Base-by-base conservation (phyloP, 2,329 filamentous ascomycete genomes). In the Hymenoscyphus fraxineus region DNA sequence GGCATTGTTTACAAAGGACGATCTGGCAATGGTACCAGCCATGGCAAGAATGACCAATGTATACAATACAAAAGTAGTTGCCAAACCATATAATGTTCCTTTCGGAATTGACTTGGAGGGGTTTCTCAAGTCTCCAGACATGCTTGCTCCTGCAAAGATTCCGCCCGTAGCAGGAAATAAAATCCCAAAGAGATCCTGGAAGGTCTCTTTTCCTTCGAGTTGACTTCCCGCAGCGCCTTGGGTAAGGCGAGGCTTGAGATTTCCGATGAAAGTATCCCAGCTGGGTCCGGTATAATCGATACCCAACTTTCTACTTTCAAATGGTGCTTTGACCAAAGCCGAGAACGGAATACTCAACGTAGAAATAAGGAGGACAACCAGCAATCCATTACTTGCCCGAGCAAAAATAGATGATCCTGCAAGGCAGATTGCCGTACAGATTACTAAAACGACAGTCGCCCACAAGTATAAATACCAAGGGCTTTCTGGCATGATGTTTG, bases 41-140 rank as follows among this genome's bases (percentile, higher is more conserved):
- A 96, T 86, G 5, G 91, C 88, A 9, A 96, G 71, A 58, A 94
- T 89, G 59, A 96, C 91, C 32, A 92, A 71, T 7, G 90, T 79
- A 74, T 96, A 96, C 6, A 89, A 82, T 62, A 89, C 74, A 69
- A 96, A 91, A 0, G 92, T 96, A 31, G 92, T 83, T 12, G 85
- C 78, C 74, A 94, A 85, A 2, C 91, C 91, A 77, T 87, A 90
- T 0, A 96, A 78, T 0, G 92, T 96, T n/a, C 92, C 92, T 67
- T 86, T 88, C 0, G 92, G 92, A 61, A 96, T 96, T 0, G 91
- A 86, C 75, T 88, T 91, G 80, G 91, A 94, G 0, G 92, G 92
- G 67, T 92, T 88, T 67, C 85, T 89, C 59, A 96, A 77, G 74
- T 96, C 92, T 19, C 92, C 92, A 7, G 92, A 96, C 92, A 96